phyloP scores from a whole-genome alignment of 768 basidiomycete genomes.

The Sporobolomyces roseus region DNA sequence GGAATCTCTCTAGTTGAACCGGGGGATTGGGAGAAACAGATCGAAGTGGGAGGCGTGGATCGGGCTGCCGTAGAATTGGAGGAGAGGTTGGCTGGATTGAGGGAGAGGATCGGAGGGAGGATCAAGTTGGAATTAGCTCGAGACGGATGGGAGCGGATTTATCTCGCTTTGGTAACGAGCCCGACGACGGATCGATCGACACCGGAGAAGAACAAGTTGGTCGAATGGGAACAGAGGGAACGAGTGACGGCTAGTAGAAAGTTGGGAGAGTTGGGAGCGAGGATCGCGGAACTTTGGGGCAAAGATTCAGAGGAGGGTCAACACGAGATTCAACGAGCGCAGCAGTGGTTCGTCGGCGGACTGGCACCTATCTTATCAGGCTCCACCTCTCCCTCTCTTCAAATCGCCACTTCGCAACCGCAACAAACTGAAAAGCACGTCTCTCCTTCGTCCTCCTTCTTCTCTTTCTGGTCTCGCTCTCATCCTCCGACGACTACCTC shows the following conservation, averaged over 20 bases:
- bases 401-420: neutral
- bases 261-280: slow-evolving; percentile 32
- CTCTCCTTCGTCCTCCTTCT: slow-evolving; percentile 30
- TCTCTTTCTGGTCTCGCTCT: slow-evolving; percentile 38
- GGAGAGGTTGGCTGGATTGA: slow-evolving; percentile 38
- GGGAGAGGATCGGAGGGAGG: slow-evolving; percentile 39
- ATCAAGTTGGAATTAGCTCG: slow-evolving; percentile 31
- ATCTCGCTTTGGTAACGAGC: slow-evolving; percentile 12
- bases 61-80: slow-evolving; percentile 41
- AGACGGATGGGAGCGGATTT: slow-evolving; percentile 40
- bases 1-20: slow-evolving; percentile 32
- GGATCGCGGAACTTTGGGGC: slow-evolving; percentile 31
- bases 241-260: slow-evolving; percentile 31
- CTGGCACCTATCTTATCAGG: slow-evolving; percentile 2
- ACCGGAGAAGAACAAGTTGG: neutral
- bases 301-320: slow-evolving; percentile 20
- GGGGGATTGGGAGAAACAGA: slow-evolving; percentile 9
- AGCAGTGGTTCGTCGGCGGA: slow-evolving; percentile 31
- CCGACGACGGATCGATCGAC: slow-evolving; percentile 2
- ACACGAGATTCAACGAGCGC: slow-evolving; percentile 15
- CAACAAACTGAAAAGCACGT: slow-evolving; percentile 7
- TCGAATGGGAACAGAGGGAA: slow-evolving; percentile 32
- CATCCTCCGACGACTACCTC: slow-evolving; percentile 20
- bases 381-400: neutral
- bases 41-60: slow-evolving; percentile 31